These are phyloP conservation scores for Metschnikowia henanensis DNA, from an alignment of 805 yeast genomes.

Conservation along the genomic window DNA sequence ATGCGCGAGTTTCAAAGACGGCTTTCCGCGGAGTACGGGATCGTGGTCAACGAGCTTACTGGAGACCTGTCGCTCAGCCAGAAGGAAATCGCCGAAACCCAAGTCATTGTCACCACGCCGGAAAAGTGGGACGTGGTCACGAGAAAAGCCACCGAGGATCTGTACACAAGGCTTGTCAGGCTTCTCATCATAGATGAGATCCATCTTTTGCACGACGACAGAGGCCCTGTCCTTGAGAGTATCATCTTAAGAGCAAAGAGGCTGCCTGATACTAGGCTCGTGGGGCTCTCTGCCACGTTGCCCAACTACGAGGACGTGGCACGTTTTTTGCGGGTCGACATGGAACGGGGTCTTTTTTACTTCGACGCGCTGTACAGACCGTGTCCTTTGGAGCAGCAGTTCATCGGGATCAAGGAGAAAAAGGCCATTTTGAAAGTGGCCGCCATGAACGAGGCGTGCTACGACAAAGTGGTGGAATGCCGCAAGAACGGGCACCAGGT, in stretches of 20 bases:
- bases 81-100: slow-evolving; percentile 75
- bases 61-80: slow-evolving; percentile 84
- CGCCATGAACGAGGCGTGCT: slow-evolving; percentile 91
- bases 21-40: slow-evolving; percentile 55
- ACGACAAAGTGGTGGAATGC: slow-evolving; percentile 66
- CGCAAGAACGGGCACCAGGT: slow-evolving; percentile 67
- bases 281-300: slow-evolving; percentile 90
- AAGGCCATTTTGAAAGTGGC: slow-evolving; percentile 72
- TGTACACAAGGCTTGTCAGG: slow-evolving; percentile 62
- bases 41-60: slow-evolving; percentile 80
- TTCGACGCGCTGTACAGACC: slow-evolving; percentile 88
- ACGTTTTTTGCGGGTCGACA: slow-evolving; percentile 65
- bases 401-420: slow-evolving; percentile 83
- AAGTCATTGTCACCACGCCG: slow-evolving; percentile 88
- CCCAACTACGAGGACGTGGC: slow-evolving; percentile 92
- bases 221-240: slow-evolving; percentile 93
- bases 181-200: slow-evolving; percentile 88
- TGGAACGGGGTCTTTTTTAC: slow-evolving; percentile 61
- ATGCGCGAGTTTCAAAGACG: slow-evolving; percentile 81
- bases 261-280: slow-evolving; percentile 56
- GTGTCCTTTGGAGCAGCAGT: slow-evolving; percentile 87
- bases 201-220: slow-evolving; percentile 86
- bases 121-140: slow-evolving; percentile 98
- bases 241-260: slow-evolving; percentile 69
- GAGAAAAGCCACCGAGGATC: slow-evolving; percentile 69